These are phyloP conservation scores for Helotiales sp. DNA, from an alignment of 2,329 filamentous ascomycete species.

Conservation along the genomic window DNA sequence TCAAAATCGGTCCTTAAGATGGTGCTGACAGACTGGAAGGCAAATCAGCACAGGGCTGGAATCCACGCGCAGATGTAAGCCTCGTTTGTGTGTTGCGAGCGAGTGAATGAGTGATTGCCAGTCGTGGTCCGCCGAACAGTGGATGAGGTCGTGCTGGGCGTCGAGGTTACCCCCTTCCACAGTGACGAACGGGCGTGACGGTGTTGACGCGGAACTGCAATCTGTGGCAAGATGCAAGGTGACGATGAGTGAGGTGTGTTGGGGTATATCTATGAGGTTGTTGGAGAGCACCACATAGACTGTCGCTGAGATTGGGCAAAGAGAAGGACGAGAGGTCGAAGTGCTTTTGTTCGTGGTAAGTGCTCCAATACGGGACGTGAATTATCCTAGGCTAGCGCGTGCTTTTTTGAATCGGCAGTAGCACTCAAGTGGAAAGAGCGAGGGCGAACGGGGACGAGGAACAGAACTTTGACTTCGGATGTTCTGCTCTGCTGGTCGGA, in stretches of 20 bases:
- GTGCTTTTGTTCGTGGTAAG: conserved; percentile 15
- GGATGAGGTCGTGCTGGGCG: not conserved
- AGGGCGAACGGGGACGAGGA: not conserved
- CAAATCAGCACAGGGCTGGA: not conserved
- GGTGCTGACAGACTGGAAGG: not conserved
- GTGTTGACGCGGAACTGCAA: conserved; percentile 4
- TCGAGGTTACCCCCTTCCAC: conserved; percentile 22
- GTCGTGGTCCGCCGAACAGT: not conserved
- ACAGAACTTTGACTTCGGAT: no score
- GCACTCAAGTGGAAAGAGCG: not conserved
- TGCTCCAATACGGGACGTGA: conserved; percentile 13
- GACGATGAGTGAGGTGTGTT: not conserved
- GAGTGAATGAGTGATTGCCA: conserved; percentile 7
- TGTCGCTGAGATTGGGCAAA: conserved; percentile 5
- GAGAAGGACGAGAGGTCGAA: not conserved
- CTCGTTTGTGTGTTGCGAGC: not conserved
- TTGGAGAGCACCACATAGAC: conserved; percentile 10
- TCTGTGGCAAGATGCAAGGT: not conserved
- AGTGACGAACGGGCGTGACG: conserved; percentile 19
- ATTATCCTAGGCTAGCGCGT: conserved; percentile 9
- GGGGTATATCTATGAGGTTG: conserved; percentile 10
- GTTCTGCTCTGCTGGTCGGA: no score
- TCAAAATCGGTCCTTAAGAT: not conserved
- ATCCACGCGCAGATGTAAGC: not conserved
- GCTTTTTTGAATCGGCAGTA: conserved; percentile 9